These are phyloP conservation scores for Coemansia sp. DNA, from an alignment of 192 early-diverging fungal genomes.

Conservation along the genomic window DNA sequence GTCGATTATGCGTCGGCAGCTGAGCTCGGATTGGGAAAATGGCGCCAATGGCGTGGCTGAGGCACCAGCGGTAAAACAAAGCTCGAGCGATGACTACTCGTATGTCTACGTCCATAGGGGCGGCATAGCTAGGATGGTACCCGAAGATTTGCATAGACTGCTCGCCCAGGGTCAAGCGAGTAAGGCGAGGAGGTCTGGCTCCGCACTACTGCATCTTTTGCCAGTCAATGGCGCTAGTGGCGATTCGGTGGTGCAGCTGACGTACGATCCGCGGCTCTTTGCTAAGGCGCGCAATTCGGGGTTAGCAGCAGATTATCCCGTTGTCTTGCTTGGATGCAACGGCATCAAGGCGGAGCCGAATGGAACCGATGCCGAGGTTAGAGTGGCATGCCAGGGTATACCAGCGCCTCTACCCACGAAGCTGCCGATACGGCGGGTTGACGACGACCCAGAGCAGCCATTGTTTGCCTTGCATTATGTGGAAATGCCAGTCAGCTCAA, in stretches of 20 bases:
- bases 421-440: constrained; percentile 23
- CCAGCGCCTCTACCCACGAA: constrained; percentile 14
- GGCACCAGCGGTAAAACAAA: background rate
- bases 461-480: constrained; percentile 24
- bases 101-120: constrained; percentile 12
- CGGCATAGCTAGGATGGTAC: constrained; percentile 3
- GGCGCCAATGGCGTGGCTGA: background rate
- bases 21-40: constrained; percentile 58
- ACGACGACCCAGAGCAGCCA: constrained; percentile 13
- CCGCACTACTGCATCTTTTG: constrained; percentile 31
- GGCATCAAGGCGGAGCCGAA: background rate
- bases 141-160: constrained; percentile 14
- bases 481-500: constrained; percentile 8
- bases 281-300: background rate
- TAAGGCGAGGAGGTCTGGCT: background rate
- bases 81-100: constrained; percentile 15
- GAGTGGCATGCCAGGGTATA: constrained; percentile 14
- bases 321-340: constrained; percentile 31
- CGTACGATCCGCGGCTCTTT: constrained; percentile 32
- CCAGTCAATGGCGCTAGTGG: background rate
- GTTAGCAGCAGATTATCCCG: background rate
- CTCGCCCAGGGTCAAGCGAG: background rate
- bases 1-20: constrained; percentile 57
- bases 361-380: background rate
- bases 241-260: constrained; percentile 13